Evolutionary conservation across 2,329 filamentous ascomycete species (phyloP).

Genomic region (Penicillium corylophilum): DNA sequence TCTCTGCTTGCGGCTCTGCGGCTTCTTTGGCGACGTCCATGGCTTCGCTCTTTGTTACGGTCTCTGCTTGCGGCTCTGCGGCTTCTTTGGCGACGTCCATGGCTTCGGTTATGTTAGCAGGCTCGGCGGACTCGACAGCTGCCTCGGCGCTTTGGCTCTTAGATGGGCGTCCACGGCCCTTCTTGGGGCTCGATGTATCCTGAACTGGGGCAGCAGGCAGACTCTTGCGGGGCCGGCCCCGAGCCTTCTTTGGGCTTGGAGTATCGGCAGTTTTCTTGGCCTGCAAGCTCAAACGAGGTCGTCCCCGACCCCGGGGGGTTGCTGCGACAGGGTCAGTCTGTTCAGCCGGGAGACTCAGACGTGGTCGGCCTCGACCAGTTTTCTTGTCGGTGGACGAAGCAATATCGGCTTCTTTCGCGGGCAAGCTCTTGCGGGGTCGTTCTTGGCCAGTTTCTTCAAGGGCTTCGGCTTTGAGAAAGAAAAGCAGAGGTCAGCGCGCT

Average conservation of each 20-base stretch:
- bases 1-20: slow-evolving; percentile 12
- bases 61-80: slow-evolving; percentile 12
- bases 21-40: slow-evolving; percentile 2
- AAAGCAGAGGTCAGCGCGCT: background rate
- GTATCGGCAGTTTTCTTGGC: no score
- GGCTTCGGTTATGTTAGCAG: no score
- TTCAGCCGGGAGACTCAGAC: slow-evolving; percentile 26
- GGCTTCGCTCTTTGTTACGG: background rate
- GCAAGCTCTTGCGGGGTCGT: slow-evolving; percentile 27
- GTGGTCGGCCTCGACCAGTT: slow-evolving; percentile 28
- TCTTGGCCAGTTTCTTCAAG: slow-evolving; percentile 27
- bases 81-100: slow-evolving; percentile 2
- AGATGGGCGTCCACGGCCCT: slow-evolving; percentile 13
- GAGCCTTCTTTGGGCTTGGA: background rate
- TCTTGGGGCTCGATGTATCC: background rate
- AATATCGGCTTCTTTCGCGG: slow-evolving; percentile 11
- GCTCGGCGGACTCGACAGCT: background rate
- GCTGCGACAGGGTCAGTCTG: background rate
- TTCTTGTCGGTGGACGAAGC: slow-evolving; percentile 15
- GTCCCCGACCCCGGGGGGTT: slow-evolving; percentile 1
- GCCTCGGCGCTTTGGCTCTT: background rate
- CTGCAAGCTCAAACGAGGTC: background rate
- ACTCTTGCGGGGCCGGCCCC: background rate
- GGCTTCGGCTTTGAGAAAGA: slow-evolving; percentile 1
- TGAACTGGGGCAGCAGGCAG: background rate